These are phyloP conservation scores for Phytopythium montanum DNA, from an alignment of 352 stramenopile genomes.

Conservation along the genomic window DNA sequence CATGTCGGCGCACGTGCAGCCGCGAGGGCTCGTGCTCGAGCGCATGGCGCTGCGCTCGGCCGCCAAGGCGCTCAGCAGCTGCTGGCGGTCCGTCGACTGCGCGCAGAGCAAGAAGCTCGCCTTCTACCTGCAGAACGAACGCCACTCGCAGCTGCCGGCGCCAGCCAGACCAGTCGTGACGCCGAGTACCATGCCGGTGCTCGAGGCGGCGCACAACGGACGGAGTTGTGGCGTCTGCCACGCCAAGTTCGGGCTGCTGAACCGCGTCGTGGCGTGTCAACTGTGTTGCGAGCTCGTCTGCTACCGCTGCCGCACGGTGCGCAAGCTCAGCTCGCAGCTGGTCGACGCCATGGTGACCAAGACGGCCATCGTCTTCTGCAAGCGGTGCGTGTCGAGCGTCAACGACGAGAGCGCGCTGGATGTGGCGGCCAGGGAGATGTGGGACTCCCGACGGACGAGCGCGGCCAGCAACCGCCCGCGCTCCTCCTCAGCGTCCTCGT, in stretches of 20 bases:
- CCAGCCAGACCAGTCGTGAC: not conserved
- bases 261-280: conserved; percentile 32
- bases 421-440: conserved; percentile 59
- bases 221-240: conserved; percentile 33
- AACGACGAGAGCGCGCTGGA: conserved; percentile 51
- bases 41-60: conserved; percentile 37
- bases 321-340: conserved; percentile 40
- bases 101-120: conserved; percentile 72
- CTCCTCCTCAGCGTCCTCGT: conserved; percentile 25
- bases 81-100: conserved; percentile 58
- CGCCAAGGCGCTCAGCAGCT: conserved; percentile 45
- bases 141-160: conserved; percentile 11
- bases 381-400: conserved; percentile 49
- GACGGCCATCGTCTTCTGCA: conserved; percentile 59
- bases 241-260: conserved; percentile 24
- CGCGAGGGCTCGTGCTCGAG: conserved; percentile 37
- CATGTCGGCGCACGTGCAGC: conserved; percentile 53
- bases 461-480: conserved; percentile 20
- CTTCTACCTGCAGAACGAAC: conserved; percentile 44
- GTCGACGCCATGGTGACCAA: conserved; percentile 37
- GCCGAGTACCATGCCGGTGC: conserved; percentile 2
- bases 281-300: conserved; percentile 42
- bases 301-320: conserved; percentile 36
- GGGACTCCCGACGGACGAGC: conserved; percentile 25
- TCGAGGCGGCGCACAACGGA: conserved; percentile 19